Evolutionary conservation across 1,284 basidiomycete genomes (phyloP).

Genomic region (Flammula alnicola): DNA sequence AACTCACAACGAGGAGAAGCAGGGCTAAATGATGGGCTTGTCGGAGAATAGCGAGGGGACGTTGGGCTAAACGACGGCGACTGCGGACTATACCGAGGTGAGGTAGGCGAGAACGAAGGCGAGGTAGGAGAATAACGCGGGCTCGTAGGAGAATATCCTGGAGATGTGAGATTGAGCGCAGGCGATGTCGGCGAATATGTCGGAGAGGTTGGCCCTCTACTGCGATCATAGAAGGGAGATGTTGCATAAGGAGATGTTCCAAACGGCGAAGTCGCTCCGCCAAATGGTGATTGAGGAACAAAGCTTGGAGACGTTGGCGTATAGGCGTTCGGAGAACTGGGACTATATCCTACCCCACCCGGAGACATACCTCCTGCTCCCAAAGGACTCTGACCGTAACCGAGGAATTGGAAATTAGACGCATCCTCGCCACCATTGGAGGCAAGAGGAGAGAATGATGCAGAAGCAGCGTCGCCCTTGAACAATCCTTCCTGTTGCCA

Average conservation of each 20-base stretch:
- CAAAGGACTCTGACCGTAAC: slow-evolving; percentile 83
- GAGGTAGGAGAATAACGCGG: slow-evolving; percentile 87
- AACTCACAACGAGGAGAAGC: slow-evolving; percentile 80
- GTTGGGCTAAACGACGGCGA: slow-evolving; percentile 88
- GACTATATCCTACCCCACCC: slow-evolving; percentile 77
- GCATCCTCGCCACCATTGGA: slow-evolving; percentile 86
- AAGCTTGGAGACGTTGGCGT: slow-evolving; percentile 87
- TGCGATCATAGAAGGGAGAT: slow-evolving; percentile 79
- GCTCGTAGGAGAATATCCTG: slow-evolving; percentile 87
- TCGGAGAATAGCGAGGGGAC: slow-evolving; percentile 83
- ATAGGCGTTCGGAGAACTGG: slow-evolving; percentile 82
- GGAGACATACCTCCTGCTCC: slow-evolving; percentile 83
- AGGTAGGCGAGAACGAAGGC: slow-evolving; percentile 86
- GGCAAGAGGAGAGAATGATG: slow-evolving; percentile 94
- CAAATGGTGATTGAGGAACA: slow-evolving; percentile 84
- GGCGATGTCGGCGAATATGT: slow-evolving; percentile 89
- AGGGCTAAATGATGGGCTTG: slow-evolving; percentile 87
- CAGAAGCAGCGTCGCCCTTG: slow-evolving; percentile 84
- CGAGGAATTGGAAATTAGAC: slow-evolving; percentile 72
- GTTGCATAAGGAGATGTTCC: slow-evolving; percentile 79
- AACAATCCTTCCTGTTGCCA: slow-evolving; percentile 74
- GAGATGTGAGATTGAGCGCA: slow-evolving; percentile 78
- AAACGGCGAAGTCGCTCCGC: slow-evolving; percentile 82
- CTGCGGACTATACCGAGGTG: slow-evolving; percentile 80
- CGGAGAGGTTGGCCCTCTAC: slow-evolving; percentile 73